Base-by-base conservation (phyloP, 768 basidiomycete genomes). In the Tylopilus sp. region DNA sequence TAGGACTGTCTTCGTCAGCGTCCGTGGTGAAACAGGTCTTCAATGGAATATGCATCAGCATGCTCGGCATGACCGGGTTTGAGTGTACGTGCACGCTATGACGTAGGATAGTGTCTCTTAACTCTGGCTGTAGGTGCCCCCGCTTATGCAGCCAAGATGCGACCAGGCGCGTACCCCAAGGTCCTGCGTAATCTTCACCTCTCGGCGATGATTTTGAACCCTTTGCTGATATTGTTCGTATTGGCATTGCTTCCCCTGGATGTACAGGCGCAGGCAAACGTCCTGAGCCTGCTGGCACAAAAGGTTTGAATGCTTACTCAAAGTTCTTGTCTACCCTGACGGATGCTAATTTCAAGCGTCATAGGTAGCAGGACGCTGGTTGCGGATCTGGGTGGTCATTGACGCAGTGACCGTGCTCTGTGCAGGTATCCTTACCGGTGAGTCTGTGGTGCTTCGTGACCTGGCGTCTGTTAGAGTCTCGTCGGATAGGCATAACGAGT, bases 401-500 rank as follows among this genome's bases (percentile, higher is more conserved):
- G 87, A 91, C 57, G 84, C 86, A 3, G 74, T 83, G 40, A 63
- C 85, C n/a, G 87, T 88, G 13, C 74, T 90, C 3, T 85, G 81
- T 50, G 86, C 84, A 2, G 86, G 85, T 1, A 81, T 88, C 23
- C 71, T 89, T 8, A 83, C 85, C 36, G 86, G 87, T 75, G 58
- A 54, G 64, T 53, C 15, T 22, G 44, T 44, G 26, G 35, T 6
- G n/a, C 2, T 50, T 50, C 21, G 21, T 21, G 25, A 3, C 31
- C 50, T 17, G 17, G n/a, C 21, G 47, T 53, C 41, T 41, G n/a
- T 15, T 49, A 39, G 55, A 13, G 21, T 47, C 35, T 22, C 26
- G 17, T 51, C 7, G 43, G 26, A 31, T 48, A 81, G 82, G 80
- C 5, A 80, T 84, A 18, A 60, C 83, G 12, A 75, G 77, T 42